Percentiles rank a stretch among this genome's conserved stretches.
phyloP scores from a whole-genome alignment of 345 rosid species.

The Melaleuca quinquenervia region DNA sequence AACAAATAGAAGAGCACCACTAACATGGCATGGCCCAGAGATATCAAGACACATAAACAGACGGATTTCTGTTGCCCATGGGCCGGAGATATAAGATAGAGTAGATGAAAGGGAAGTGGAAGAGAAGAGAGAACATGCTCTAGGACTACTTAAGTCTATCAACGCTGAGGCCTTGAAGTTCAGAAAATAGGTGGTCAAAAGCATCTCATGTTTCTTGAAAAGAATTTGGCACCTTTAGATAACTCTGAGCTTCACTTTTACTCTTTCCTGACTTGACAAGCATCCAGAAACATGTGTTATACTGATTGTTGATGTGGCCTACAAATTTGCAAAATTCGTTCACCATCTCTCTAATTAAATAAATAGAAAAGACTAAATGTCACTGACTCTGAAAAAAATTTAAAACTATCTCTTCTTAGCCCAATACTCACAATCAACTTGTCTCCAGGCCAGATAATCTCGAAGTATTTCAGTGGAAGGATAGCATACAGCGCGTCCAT shows the following conservation, averaged over 20 bases:
- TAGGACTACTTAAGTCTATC: neutral
- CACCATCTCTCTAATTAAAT: neutral
- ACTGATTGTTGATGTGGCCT: conserved; percentile 96
- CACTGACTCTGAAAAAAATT: neutral
- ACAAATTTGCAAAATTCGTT: conserved; percentile 2
- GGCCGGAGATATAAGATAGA: neutral
- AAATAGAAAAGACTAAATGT: neutral
- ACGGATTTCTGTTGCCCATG: neutral
- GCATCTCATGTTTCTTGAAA: neutral
- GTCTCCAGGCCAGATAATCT: conserved; percentile 92
- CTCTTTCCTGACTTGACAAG: conserved; percentile 79
- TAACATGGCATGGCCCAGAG: neutral
- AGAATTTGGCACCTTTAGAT: conserved; percentile 42
- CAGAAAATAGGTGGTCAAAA: neutral
- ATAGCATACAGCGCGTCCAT: conserved; percentile 86
- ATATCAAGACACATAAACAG: neutral
- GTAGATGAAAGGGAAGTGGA: neutral
- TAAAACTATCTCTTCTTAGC: neutral
- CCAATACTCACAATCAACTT: conserved; percentile 83
- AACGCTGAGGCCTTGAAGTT: neutral
- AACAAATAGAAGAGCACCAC: neutral
- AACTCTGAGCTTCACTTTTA: conserved; percentile 63
- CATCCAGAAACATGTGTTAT: conserved; percentile 93
- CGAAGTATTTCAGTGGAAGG: conserved; percentile 66
- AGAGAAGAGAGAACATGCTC: neutral